These are phyloP conservation scores for Didymellaceae sp. DNA, from an alignment of 2,329 filamentous ascomycete species.

Conservation along the genomic window DNA sequence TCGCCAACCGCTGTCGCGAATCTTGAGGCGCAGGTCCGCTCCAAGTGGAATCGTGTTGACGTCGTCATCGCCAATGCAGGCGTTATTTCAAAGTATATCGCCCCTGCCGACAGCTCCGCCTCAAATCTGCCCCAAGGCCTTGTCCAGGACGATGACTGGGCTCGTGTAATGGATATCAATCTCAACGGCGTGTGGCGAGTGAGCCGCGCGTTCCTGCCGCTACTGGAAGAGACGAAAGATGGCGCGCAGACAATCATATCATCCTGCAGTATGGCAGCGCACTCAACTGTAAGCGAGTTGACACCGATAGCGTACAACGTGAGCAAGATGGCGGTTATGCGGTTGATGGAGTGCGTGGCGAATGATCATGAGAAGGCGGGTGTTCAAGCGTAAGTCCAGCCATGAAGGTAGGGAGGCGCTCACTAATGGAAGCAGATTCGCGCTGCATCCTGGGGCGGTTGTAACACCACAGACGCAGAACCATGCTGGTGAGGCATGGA, in stretches of 20 bases:
- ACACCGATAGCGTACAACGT: constrained; percentile 32
- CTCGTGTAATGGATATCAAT: constrained; percentile 31
- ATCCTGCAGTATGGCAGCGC: constrained; percentile 22
- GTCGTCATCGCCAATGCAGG: constrained; percentile 33
- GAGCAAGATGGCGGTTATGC: constrained; percentile 23
- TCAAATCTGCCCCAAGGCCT: constrained; percentile 26
- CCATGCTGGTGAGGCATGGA: constrained; percentile 14
- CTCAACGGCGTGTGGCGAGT: constrained; percentile 26
- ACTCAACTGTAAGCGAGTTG: constrained; percentile 7
- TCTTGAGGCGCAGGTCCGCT: constrained; percentile 12
- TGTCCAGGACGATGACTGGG: constrained; percentile 26
- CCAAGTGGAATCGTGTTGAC: constrained; percentile 24
- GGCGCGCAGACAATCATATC: constrained; percentile 25
- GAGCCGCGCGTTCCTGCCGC: constrained; percentile 25
- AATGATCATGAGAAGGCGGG: constrained; percentile 44
- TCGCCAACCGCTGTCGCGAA: constrained; percentile 4
- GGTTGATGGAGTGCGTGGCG: constrained; percentile 29
- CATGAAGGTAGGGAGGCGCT: not conserved
- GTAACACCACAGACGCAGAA: constrained; percentile 21
- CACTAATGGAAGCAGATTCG: not conserved
- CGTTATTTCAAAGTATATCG: constrained; percentile 24
- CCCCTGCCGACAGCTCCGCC: not conserved
- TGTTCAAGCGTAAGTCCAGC: constrained; percentile 21
- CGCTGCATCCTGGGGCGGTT: constrained; percentile 36
- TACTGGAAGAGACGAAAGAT: constrained; percentile 14